These are phyloP conservation scores for Bathelium albidoporum DNA, from an alignment of 495 filamentous ascomycete species.

Conservation along the genomic window DNA sequence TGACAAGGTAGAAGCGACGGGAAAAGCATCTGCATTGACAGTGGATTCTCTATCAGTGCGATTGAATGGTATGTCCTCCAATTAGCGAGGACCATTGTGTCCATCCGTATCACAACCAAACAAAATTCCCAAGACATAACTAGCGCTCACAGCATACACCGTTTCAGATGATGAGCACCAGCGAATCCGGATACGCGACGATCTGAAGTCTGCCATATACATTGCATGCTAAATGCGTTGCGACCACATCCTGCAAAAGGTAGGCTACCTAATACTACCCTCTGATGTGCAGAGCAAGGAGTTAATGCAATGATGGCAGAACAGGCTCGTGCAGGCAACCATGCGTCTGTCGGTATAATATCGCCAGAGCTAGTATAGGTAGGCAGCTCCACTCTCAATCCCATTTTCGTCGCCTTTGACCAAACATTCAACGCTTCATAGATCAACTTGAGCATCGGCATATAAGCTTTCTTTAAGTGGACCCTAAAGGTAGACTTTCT, in stretches of 20 bases:
- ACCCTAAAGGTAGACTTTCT: neutral
- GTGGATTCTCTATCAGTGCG: neutral
- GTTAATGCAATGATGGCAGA: neutral
- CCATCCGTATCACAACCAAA: neutral
- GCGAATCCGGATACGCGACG: neutral
- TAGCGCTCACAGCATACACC: neutral
- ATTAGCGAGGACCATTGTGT: neutral
- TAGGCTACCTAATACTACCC: neutral
- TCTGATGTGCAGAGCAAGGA: neutral
- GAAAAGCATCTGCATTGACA: neutral
- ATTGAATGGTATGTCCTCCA: neutral
- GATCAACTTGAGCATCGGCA: neutral
- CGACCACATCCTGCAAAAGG: neutral
- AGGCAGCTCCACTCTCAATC: neutral
- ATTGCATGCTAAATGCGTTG: neutral
- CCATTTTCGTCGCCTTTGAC: neutral
- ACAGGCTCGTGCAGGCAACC: neutral
- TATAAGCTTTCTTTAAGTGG: neutral
- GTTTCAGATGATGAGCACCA: neutral
- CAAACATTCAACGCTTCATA: neutral
- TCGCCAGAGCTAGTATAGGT: neutral
- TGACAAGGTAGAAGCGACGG: neutral
- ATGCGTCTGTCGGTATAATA: neutral
- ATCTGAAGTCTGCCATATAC: neutral
- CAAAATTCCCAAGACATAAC: neutral